Conservation (phyloP, 345 rosid genomes). For the Murraya paniculata region DNA sequence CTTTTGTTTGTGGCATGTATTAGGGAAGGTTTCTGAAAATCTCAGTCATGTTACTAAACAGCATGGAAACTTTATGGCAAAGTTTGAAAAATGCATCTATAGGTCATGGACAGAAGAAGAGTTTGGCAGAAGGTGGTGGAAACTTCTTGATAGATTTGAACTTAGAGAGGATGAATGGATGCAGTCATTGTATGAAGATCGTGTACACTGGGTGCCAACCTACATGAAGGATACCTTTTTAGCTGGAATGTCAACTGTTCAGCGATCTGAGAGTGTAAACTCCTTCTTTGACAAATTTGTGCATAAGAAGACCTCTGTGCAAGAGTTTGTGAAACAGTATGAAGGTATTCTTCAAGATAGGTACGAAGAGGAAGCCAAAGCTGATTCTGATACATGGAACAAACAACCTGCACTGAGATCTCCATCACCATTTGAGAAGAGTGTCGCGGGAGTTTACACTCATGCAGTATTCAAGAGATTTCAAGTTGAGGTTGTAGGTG, state of each 20-base stretch:
- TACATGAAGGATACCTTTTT: slow-evolving; percentile 40
- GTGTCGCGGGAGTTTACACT: slow-evolving; percentile 44
- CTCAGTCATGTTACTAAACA: slow-evolving; percentile 37
- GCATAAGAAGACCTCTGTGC: slow-evolving; percentile 53
- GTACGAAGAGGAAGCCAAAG: slow-evolving; percentile 58
- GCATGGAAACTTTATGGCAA: slow-evolving; percentile 44
- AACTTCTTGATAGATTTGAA: slow-evolving; percentile 47
- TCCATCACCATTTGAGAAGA: slow-evolving; percentile 59
- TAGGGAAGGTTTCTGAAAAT: slow-evolving; percentile 47
- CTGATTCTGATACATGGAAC: slow-evolving; percentile 54
- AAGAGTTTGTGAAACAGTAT: slow-evolving; percentile 54
- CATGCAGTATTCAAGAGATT: slow-evolving; percentile 49
- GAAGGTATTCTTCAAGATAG: slow-evolving; percentile 47
- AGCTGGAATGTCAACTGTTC: slow-evolving; percentile 51
- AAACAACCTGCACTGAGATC: slow-evolving; percentile 46
- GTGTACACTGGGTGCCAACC: slow-evolving; percentile 49
- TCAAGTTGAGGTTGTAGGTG: slow-evolving; percentile 55
- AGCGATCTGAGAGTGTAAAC: slow-evolving; percentile 50
- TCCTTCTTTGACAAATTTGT: slow-evolving; percentile 51
- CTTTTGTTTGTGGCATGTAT: slow-evolving; percentile 46
- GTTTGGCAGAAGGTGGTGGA: slow-evolving; percentile 51
- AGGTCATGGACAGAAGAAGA: slow-evolving; percentile 59
- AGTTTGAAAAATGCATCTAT: slow-evolving; percentile 56
- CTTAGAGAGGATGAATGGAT: slow-evolving; percentile 48
- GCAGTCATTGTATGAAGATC: slow-evolving; percentile 49